These are phyloP conservation scores for Kazachstania africana DNA, from an alignment of 805 yeast species.

Conservation along the genomic window DNA sequence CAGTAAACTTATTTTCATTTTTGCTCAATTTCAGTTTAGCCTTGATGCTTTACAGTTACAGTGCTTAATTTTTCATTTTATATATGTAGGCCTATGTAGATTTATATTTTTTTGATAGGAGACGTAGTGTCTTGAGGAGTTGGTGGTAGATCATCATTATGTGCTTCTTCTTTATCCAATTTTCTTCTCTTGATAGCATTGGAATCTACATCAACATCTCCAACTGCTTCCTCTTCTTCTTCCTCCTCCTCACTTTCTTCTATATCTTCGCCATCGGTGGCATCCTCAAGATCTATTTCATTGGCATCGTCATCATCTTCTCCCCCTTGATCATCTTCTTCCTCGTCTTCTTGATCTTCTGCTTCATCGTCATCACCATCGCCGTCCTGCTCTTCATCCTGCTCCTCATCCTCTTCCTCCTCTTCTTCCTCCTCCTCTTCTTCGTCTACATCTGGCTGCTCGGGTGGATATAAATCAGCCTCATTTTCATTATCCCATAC, in stretches of 20 bases:
- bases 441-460: conserved; percentile 52
- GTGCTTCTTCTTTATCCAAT: conserved; percentile 3
- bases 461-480: conserved; percentile 66
- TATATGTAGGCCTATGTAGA: too few relatives aligned
- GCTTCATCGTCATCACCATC: conserved; percentile 39
- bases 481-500: conserved; percentile 83
- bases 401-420: conserved; percentile 45
- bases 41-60: too few relatives aligned
- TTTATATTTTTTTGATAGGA: conserved; percentile 3
- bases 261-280: conserved; percentile 24
- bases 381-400: conserved; percentile 34
- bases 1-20: too few relatives aligned
- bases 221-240: conserved; percentile 6
- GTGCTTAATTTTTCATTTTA: too few relatives aligned
- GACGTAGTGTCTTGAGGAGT: conserved; percentile 22
- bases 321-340: conserved; percentile 30
- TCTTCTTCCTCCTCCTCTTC: conserved; percentile 59
- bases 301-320: conserved; percentile 30
- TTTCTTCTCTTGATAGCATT: conserved; percentile 8
- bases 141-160: conserved; percentile 7
- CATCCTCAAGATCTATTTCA: conserved; percentile 32
- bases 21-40: too few relatives aligned
- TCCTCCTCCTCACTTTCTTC: conserved; percentile 25
- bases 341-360: conserved; percentile 32
- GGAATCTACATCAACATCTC: conserved; percentile 1